Base-by-base conservation (phyloP, 148 eudicot genomes). In the Rhododendron simsii region DNA sequence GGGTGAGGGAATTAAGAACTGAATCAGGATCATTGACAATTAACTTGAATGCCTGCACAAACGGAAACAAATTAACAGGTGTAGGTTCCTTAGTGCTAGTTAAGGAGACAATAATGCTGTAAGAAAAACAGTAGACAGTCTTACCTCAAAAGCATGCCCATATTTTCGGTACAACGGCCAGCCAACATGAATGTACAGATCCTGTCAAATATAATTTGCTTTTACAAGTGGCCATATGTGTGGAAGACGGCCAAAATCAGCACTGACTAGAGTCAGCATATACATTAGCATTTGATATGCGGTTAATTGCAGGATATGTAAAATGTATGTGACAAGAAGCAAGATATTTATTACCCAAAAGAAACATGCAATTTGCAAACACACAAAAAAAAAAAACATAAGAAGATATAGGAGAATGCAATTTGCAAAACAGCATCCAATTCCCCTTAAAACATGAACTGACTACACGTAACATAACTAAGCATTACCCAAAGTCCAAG, bases 71-170 rank as follows among this genome's bases (percentile, higher is more conserved):
- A 81, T 14, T 50, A 84, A 39, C 7, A 20, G 18, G 78, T 76
- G 30, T 35, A 84, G 8, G 45, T 71, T 20, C 41, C 11, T 78
- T 37, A 71, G 50, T 8, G 59, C 77, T 21, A 23, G 47, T 15
- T 30, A 28, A 74, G 50, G 69, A 78, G 59, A 86, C 45, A 28
- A 69, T 55, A 82, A 57, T 3, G 77, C 26, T 4, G 33, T 0
- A 41, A 51, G 12, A 80, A 83, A 53, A 41, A 37, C 5, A 9
- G 53, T 26, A 35, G 47, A 78, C 53, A 79, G 65, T 82, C 88
- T 84, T 45, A 96, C 98, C 95, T 98, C 99, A 89, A 94, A 98
- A 81, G 99, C 98, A 93, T 98, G 99, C 14, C 98, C 98, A 89
- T 93, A 94, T 86, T 98, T 98, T 51, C 94, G 93, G 88, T 95